A percentile compares a stretch with the other conserved stretches of the same genome.
Conservation (phyloP, 2,329 filamentous ascomycete species). For the Fusarium albidum region DNA sequence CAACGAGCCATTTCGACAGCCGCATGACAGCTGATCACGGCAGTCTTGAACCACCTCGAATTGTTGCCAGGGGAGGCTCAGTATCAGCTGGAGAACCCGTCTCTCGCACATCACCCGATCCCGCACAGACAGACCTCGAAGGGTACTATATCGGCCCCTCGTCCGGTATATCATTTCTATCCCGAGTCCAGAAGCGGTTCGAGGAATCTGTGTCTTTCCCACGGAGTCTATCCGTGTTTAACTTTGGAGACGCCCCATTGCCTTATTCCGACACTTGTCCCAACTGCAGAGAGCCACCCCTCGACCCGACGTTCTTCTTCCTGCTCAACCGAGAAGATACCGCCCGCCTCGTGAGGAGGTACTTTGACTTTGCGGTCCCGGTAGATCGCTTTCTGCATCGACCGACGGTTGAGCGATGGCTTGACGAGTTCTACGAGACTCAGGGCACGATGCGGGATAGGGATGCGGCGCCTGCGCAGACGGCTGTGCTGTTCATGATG, state of each 20-base stretch:
- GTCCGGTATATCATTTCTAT: constrained; percentile 12
- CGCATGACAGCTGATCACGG: too few relatives aligned
- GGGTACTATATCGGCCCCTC: constrained; percentile 19
- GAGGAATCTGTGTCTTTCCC: constrained; percentile 50
- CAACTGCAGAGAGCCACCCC: constrained; percentile 9
- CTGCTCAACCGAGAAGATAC: constrained; percentile 32
- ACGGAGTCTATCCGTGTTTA: constrained; percentile 50
- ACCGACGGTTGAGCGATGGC: constrained; percentile 49
- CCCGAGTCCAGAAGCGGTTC: constrained; percentile 30
- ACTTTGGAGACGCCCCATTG: constrained; percentile 58
- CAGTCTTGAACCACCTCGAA: too few relatives aligned
- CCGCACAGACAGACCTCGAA: constrained; percentile 9
- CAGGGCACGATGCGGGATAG: too few relatives aligned
- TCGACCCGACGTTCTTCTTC: constrained; percentile 46
- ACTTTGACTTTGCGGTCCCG: constrained; percentile 63
- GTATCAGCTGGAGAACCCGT: too few relatives aligned
- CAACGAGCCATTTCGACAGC: too few relatives aligned
- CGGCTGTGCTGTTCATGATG: too few relatives aligned
- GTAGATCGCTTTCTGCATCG: constrained; percentile 63
- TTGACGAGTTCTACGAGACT: too few relatives aligned
- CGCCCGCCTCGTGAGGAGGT: constrained; percentile 52
- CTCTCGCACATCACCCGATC: constrained; percentile 11
- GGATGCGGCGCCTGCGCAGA: too few relatives aligned
- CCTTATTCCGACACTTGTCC: constrained; percentile 37
- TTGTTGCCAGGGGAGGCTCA: too few relatives aligned